Evolutionary conservation across 768 basidiomycete genomes (phyloP).

Genomic region (Punctularia strigosozonata): DNA sequence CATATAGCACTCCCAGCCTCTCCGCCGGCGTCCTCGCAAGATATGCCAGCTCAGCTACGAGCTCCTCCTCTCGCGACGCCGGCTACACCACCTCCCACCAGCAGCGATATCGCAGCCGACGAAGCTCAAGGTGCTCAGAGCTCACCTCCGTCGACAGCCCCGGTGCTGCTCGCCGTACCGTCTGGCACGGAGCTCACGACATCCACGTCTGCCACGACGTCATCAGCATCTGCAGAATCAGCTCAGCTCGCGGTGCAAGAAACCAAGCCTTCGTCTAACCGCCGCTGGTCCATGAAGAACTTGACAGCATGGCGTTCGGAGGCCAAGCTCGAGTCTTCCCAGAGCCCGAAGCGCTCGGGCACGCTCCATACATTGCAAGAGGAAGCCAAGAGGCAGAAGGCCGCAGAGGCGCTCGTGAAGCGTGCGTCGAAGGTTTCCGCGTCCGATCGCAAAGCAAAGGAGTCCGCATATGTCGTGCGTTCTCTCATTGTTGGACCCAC

Average conservation of each 20-base stretch:
- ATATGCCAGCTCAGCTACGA: not conserved
- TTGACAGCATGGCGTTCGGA: no score
- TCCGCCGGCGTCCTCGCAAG: not conserved
- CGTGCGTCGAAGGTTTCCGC: conserved; percentile 22
- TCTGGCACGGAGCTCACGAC: no score
- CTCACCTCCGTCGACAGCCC: not conserved
- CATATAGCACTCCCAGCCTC: not conserved
- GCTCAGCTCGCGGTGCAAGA: not conserved
- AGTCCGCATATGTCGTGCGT: conserved; percentile 52
- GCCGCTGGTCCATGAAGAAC: no score
- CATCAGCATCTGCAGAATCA: no score
- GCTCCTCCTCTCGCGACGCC: not conserved
- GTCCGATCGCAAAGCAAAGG: conserved; percentile 49
- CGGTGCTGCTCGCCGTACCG: no score
- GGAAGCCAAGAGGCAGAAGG: conserved; percentile 27
- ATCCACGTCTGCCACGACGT: no score
- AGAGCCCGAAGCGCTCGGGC: conserved; percentile 18
- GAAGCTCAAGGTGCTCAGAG: not conserved
- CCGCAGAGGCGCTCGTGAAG: conserved; percentile 23
- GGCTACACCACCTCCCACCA: not conserved
- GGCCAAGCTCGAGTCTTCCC: no score
- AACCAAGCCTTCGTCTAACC: not conserved
- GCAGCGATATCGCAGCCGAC: not conserved
- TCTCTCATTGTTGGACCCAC: conserved; percentile 55
- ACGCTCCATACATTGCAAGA: conserved; percentile 24